Conservation (phyloP, 768 basidiomycete species). For the Melanogaster broomeanus region DNA sequence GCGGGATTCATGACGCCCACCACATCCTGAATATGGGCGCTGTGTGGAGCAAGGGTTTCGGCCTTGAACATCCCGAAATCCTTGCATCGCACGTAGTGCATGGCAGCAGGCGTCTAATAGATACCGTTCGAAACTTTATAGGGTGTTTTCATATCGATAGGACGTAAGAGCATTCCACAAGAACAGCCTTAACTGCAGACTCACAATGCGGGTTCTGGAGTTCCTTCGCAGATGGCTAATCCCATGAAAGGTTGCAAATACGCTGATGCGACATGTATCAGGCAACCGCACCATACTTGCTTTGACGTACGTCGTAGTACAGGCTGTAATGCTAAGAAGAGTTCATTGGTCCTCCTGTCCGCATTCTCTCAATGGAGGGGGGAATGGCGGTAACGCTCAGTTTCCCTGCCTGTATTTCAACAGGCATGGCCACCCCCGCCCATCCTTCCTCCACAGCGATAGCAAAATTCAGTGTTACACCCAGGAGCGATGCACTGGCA, state of each 20-base stretch:
- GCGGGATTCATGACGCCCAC: slow-evolving; percentile 17
- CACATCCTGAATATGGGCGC: slow-evolving; percentile 3
- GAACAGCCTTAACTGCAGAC: not conserved
- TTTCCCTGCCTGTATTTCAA: slow-evolving; percentile 32
- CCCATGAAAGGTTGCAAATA: no score
- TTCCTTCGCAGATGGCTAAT: no score
- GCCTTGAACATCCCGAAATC: not conserved
- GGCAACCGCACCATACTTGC: no score
- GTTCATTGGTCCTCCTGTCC: no score
- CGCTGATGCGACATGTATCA: no score
- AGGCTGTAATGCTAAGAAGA: no score
- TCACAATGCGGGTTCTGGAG: not conserved
- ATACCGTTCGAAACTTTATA: no score
- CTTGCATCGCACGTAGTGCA: not conserved
- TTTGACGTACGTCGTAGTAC: no score
- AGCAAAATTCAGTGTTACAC: slow-evolving; percentile 61
- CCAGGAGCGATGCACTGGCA: slow-evolving; percentile 54
- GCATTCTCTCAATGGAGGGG: slow-evolving; percentile 18
- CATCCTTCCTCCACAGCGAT: slow-evolving; percentile 48
- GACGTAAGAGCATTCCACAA: no score
- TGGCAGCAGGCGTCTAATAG: no score
- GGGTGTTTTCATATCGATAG: no score
- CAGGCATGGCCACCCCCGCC: slow-evolving; percentile 37
- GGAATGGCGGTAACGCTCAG: slow-evolving; percentile 34
- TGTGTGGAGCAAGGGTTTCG: not conserved